Evolutionary conservation across 441 rosid species (phyloP).

Genomic region (Eutrema salsugineum): DNA sequence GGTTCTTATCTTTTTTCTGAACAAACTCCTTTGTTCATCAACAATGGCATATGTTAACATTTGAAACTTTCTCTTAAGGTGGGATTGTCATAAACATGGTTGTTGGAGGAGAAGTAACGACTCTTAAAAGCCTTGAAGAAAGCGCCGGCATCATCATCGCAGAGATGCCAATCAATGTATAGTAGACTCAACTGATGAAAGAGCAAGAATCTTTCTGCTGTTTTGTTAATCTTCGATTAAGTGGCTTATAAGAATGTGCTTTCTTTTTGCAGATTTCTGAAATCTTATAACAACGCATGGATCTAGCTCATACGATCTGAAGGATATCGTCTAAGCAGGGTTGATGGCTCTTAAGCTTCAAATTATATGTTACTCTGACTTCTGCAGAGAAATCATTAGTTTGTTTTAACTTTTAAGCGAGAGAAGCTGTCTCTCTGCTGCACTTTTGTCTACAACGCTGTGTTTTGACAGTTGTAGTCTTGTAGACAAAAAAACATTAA

Average conservation of each 20-base stretch:
- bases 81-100: constrained; percentile 90
- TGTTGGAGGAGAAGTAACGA: constrained; percentile 86
- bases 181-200: not conserved
- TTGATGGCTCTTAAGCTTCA: not conserved
- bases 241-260: not conserved
- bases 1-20: constrained; percentile 37
- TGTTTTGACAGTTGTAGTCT: not conserved
- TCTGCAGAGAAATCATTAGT: not conserved
- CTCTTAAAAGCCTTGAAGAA: constrained; percentile 76
- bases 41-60: not conserved
- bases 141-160: constrained; percentile 61
- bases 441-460: not conserved
- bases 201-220: not conserved
- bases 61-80: constrained; percentile 44
- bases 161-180: constrained; percentile 89
- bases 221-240: not conserved
- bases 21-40: not conserved
- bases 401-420: not conserved
- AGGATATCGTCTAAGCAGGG: not conserved
- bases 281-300: constrained; percentile 40
- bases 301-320: not conserved
- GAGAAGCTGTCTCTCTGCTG: not conserved
- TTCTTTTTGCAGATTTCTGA: constrained; percentile 66
- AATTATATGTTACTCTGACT: not conserved
- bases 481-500: not conserved